These are phyloP conservation scores for Voacanga thouarsii DNA, from an alignment of 257 asterid genomes.

Conservation along the genomic window DNA sequence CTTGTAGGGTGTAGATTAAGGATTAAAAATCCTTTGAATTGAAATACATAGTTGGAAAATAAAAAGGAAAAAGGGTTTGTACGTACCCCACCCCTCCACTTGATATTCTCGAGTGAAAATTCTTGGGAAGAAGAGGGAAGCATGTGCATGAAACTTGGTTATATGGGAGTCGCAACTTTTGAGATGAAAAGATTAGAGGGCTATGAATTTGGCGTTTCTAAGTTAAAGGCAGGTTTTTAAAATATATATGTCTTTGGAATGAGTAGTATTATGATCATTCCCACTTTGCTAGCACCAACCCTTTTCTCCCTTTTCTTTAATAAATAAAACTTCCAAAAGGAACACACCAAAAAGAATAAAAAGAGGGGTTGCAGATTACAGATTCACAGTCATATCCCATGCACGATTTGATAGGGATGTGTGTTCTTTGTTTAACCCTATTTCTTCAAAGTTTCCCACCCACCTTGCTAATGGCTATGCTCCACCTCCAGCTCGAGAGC, in stretches of 20 bases:
- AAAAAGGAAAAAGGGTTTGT: conserved; percentile 2
- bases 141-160: conserved; percentile 49
- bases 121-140: conserved; percentile 35
- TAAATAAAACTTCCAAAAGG: conserved; percentile 13
- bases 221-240: conserved; percentile 5
- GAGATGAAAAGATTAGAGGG: conserved; percentile 31
- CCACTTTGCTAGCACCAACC: conserved; percentile 24
- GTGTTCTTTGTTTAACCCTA: conserved; percentile 19
- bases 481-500: conserved; percentile 61
- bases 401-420: conserved; percentile 36
- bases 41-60: not conserved
- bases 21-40: not conserved
- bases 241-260: conserved; percentile 26
- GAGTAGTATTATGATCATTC: conserved; percentile 22
- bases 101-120: conserved; percentile 24
- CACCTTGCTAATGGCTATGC: conserved; percentile 35
- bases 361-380: conserved; percentile 4
- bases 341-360: conserved; percentile 18
- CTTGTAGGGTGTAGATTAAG: conserved; percentile 18
- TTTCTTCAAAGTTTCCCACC: conserved; percentile 25
- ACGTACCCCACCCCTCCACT: conserved; percentile 15
- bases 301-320: not conserved
- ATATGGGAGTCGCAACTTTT: conserved; percentile 45
- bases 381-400: conserved; percentile 16
- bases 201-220: conserved; percentile 24